These are phyloP conservation scores for Pythium diclinum DNA, from an alignment of 352 stramenopile genomes.

Conservation along the genomic window DNA sequence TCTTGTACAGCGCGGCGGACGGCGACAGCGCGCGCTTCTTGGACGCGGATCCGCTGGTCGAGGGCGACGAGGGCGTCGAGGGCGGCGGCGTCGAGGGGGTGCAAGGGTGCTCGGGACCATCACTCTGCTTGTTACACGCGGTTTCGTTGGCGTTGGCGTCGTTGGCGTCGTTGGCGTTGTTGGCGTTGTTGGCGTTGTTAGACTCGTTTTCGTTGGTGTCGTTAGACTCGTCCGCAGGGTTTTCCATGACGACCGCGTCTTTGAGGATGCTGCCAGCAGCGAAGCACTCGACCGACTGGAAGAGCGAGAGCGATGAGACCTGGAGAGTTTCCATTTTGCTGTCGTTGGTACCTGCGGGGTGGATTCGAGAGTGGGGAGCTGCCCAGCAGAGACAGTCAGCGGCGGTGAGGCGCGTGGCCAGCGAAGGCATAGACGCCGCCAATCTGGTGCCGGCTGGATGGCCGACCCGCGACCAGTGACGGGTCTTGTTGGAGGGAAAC, in stretches of 20 bases:
- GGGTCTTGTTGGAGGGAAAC: conserved; percentile 21
- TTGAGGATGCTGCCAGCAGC: not conserved
- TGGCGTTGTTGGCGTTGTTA: conserved; percentile 2
- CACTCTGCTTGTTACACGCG: conserved; percentile 11
- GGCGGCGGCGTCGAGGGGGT: not conserved
- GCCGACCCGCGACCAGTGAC: not conserved
- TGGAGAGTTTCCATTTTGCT: conserved; percentile 10
- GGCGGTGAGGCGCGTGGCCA: conserved; percentile 5
- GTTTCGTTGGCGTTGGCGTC: conserved; percentile 5
- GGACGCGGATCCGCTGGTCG: not conserved
- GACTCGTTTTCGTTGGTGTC: conserved; percentile 6
- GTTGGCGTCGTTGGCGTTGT: not conserved
- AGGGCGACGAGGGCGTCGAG: not conserved
- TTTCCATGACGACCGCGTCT: not conserved
- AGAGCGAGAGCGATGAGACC: conserved; percentile 4
- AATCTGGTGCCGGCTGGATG: not conserved
- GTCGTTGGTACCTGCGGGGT: not conserved
- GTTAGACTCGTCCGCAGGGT: not conserved
- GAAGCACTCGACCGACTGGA: not conserved
- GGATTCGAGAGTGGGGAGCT: not conserved
- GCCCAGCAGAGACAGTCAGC: not conserved
- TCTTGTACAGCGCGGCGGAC: conserved; percentile 10
- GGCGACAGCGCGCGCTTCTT: conserved; percentile 32
- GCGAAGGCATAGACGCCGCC: conserved; percentile 12
- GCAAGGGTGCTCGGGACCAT: conserved; percentile 3